Base-by-base conservation (phyloP, 2,329 filamentous ascomycete species). In the Penicillium psychrosexuale region DNA sequence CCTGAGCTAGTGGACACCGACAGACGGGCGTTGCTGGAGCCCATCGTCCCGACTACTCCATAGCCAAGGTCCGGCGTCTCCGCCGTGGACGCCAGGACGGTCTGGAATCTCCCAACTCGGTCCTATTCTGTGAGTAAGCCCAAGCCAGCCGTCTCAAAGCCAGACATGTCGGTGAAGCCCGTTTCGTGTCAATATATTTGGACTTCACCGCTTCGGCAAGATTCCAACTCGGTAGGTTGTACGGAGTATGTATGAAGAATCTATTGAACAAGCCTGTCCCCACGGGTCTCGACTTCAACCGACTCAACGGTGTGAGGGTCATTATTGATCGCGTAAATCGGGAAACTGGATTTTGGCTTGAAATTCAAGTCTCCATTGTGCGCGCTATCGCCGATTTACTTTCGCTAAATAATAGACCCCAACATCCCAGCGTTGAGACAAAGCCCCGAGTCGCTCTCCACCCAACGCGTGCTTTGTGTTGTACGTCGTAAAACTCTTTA, bases 1-100 rank as follows among this genome's bases (percentile, higher is more conserved):
- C 59, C 61, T 62, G 62, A 61, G 60, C 67, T 69, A 70, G 64
- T 63, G 59, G 57, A 44, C 60, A 58, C 63, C 63, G 48, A 59
- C 58, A 63, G 60, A 52, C 56, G 50, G 59, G 55, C 58, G 57
- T 55, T 53, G 44, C 58, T 60, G 49, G 60, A 55, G 46, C 46
- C 42, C 47, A 60, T 64, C 55, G 54, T 61, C 59, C 63, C 61
- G 61, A 66, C 57, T 59, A 62, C 57, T 64, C 46, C 57, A 57
- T 46, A 39, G 31, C 46, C 39, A 50, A 55, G 46, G 46, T 19
- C 37, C 46, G 50, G 48, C 22, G 48, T 43, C 52, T 42, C 55
- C 56, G 53, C 58, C 53, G 40, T 31, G 46, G 31, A 53, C 56
- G 40, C 60, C 58, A 61, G 57, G 48, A 55, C 53, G 58, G 60